Base-by-base conservation (phyloP, 768 basidiomycete genomes). In the Mycena latifolia region DNA sequence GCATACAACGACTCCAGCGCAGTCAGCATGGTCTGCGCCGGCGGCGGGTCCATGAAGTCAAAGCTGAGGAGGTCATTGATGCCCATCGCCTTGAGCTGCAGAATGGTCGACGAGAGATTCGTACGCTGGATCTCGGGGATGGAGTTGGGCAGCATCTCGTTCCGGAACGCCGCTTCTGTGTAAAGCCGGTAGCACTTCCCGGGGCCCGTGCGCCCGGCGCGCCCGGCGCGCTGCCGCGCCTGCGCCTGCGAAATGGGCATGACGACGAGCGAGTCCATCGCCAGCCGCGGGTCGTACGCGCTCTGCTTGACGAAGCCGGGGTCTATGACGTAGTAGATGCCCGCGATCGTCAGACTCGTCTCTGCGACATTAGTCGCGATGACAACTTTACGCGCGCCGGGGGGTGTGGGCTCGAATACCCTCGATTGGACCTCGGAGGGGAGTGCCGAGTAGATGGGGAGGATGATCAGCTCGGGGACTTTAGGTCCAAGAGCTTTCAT, bases 351-450 rank as follows among this genome's bases (percentile, higher is more conserved):
- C 76, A 99, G 84, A 80, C 94, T 96, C 14, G 98, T 99, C 83
- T 99, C 98, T 3, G 98, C 98, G 59, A 98, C 96, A 78, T 99
- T 99, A 27, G 98, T 99, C n/a, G 98, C 97, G 71, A 99, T 94
- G 74, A 99, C 96, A 67, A 97, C 95, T 82, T 99, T 99, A 65
- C 98, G 93, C n/a, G 97, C 91, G 52, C 98, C 98, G 20, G 96
- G 96, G 8, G 98, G 98, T 0, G 98, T 95, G 7, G 97, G 96
- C 65, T 99, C 98, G 79, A 99, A 99, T 43, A 99, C 97, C 31
- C 94, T 87, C 9, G 96, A 98, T 78, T 99, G 98, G 59, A 98
- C 96, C 78, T 98, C 97, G 6, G 97, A 99, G 5, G 98, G 96
- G 20, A 99, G 89, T 55, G 97, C 96, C 35, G 97, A 98, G 78